phyloP scores from a whole-genome alignment of 441 rosid genomes.

The Macaranga tanarius region DNA sequence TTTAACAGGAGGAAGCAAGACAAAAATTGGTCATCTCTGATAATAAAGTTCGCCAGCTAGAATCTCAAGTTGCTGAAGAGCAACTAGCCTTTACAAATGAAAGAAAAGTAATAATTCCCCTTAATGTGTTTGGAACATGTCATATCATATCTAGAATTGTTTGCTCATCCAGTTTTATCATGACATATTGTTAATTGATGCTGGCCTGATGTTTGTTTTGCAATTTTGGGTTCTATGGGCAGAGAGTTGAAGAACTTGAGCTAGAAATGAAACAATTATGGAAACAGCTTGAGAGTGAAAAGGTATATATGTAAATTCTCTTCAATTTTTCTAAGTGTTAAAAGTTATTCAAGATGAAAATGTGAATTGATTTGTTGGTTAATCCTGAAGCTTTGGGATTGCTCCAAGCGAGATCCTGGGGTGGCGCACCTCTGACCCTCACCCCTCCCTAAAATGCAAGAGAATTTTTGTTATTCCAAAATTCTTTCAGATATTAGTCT shows the following conservation, averaged over 20 bases:
- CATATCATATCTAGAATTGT: not conserved
- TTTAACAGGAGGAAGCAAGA: conserved; percentile 78
- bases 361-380: not conserved
- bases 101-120: conserved; percentile 52
- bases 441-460: not conserved
- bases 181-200: not conserved
- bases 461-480: not conserved
- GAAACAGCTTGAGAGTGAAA: conserved; percentile 77
- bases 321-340: conserved; percentile 7
- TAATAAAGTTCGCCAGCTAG: conserved; percentile 86
- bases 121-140: conserved; percentile 18
- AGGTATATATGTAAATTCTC: conserved; percentile 53
- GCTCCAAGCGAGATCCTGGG: too few species aligned
- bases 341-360: not conserved
- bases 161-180: not conserved
- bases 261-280: conserved; percentile 51
- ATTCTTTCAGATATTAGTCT: not conserved
- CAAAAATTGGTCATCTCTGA: conserved; percentile 80
- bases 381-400: too few species aligned
- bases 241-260: conserved; percentile 86
- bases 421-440: not conserved
- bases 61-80: conserved; percentile 76
- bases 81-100: conserved; percentile 60
- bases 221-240: conserved; percentile 27
- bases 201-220: conserved; percentile 21